Evolutionary conservation across 2,329 filamentous ascomycete species (phyloP).

Genomic region (Colletotrichum chrysophilum): DNA sequence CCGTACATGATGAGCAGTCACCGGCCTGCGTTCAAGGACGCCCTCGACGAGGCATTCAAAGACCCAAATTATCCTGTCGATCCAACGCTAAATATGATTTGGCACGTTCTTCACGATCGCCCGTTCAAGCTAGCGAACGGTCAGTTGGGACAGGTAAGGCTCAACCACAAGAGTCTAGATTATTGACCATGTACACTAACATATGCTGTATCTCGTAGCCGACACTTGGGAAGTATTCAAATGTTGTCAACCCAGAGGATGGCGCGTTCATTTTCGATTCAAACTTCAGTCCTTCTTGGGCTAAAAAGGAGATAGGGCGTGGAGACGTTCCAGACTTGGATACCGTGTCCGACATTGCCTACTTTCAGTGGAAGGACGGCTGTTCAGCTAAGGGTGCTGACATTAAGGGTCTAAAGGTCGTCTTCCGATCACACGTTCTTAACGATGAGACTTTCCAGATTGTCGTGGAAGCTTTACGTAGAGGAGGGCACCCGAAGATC

Average conservation of each 20-base stretch:
- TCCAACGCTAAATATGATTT: neutral
- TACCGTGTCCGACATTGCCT: neutral
- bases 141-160: too few species aligned
- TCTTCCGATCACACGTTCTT: neutral
- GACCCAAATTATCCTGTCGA: neutral
- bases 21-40: neutral
- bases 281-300: neutral
- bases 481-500: neutral
- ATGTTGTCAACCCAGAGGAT: neutral
- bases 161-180: too few species aligned
- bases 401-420: neutral
- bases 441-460: neutral
- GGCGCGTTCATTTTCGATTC: neutral
- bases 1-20: neutral
- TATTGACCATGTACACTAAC: rapidly evolving
- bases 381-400: neutral
- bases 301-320: neutral
- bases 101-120: neutral
- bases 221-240: neutral
- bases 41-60: rapidly evolving
- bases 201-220: rapidly evolving
- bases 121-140: neutral
- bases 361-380: neutral
- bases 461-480: neutral
- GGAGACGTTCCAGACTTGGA: neutral